These are phyloP conservation scores for Tilletia caries DNA, from an alignment of 1,284 basidiomycete genomes.

Conservation along the genomic window DNA sequence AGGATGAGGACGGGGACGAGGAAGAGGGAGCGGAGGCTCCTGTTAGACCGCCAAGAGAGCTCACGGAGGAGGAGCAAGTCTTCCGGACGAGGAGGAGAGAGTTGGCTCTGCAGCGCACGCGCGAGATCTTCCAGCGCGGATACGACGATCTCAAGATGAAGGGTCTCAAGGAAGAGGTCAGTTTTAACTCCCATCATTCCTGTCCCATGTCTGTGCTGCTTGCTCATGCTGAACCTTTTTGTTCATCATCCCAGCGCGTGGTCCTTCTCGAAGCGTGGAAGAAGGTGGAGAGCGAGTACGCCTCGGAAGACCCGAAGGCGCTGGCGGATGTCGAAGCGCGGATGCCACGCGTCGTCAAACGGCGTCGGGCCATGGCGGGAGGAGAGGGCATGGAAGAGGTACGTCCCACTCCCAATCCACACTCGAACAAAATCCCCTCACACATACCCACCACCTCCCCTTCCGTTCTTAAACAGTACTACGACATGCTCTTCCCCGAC, in stretches of 20 bases:
- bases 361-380: constrained; percentile 50
- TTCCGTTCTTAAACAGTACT: constrained; percentile 26
- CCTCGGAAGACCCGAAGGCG: constrained; percentile 19
- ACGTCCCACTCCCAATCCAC: neutral
- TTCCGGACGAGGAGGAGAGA: constrained; percentile 56
- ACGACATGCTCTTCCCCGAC: constrained; percentile 52
- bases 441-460: neutral
- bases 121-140: constrained; percentile 76
- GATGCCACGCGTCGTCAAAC: constrained; percentile 86
- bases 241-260: constrained; percentile 63
- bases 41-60: constrained; percentile 17
- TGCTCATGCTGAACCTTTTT: too few relatives aligned
- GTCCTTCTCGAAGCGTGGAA: constrained; percentile 90
- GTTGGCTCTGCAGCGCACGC: constrained; percentile 68
- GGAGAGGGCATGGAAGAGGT: constrained; percentile 43
- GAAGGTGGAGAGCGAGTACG: constrained; percentile 73
- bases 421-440: too few relatives aligned
- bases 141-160: constrained; percentile 79
- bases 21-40: constrained; percentile 60
- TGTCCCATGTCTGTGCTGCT: too few relatives aligned
- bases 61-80: constrained; percentile 28
- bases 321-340: constrained; percentile 75
- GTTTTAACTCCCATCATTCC: constrained; percentile 36
- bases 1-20: constrained; percentile 64
- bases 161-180: constrained; percentile 79